Evolutionary conservation across 2,329 filamentous ascomycete species (phyloP).

Genomic region (Emericellopsis atlantica): DNA sequence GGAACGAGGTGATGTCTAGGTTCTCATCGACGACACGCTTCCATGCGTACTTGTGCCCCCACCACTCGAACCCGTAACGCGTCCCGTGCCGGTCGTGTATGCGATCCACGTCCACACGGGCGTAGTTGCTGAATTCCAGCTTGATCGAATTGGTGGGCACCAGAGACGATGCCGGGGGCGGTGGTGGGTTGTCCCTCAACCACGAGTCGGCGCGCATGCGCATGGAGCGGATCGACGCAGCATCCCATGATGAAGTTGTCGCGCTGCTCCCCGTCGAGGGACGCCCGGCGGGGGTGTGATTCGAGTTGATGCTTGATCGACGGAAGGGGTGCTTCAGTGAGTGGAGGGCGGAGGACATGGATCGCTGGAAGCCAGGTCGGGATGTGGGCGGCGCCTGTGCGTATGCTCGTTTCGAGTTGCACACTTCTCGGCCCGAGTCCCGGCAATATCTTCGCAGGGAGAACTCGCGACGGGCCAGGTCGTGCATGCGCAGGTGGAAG

Average conservation of each 20-base stretch:
- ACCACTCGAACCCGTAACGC: slow-evolving; percentile 90
- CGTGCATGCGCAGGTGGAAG: slow-evolving; percentile 92
- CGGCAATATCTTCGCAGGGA: slow-evolving; percentile 85
- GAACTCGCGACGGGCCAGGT: slow-evolving; percentile 75
- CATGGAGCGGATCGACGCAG: slow-evolving; percentile 5
- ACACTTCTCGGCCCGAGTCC: slow-evolving; percentile 86
- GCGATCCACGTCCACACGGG: slow-evolving; percentile 71
- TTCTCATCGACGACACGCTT: slow-evolving; percentile 63
- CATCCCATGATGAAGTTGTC: slow-evolving; percentile 2
- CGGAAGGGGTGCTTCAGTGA: slow-evolving; percentile 23
- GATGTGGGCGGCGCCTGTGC: slow-evolving; percentile 8
- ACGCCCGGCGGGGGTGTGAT: slow-evolving; percentile 3
- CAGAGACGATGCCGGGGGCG: slow-evolving; percentile 19
- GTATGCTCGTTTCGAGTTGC: slow-evolving; percentile 63
- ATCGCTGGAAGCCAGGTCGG: slow-evolving; percentile 28
- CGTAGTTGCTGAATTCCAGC: slow-evolving; percentile 95
- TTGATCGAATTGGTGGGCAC: slow-evolving; percentile 66
- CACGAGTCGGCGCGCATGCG: slow-evolving; percentile 4
- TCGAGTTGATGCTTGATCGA: slow-evolving; percentile 6
- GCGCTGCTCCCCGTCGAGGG: slow-evolving; percentile 2
- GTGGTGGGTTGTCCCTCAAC: slow-evolving; percentile 10
- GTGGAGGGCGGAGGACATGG: slow-evolving; percentile 36
- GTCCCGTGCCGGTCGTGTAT: slow-evolving; percentile 45
- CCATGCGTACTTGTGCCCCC: slow-evolving; percentile 81
- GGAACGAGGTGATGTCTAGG: slow-evolving; percentile 58